phyloP scores from a whole-genome alignment of 192 early-diverging fungal genomes.

The Rhizophagus clarus region DNA sequence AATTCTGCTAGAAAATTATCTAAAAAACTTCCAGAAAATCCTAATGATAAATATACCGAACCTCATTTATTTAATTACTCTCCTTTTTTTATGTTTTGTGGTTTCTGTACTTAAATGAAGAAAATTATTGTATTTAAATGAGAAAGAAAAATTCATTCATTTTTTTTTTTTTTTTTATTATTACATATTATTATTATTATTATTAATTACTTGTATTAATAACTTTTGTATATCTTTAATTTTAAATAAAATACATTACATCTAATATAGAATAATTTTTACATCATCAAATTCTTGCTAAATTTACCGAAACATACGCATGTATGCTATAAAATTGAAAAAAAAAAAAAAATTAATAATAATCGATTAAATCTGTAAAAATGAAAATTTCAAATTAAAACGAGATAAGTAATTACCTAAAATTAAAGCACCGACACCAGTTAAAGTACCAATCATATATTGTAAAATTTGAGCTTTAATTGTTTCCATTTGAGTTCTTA shows the following conservation, averaged over 20 bases:
- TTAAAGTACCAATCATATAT: conserved; percentile 83
- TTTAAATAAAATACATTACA: neutral
- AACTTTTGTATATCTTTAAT: neutral
- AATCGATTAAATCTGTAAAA: neutral
- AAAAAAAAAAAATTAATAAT: neutral
- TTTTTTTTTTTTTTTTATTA: too few species aligned
- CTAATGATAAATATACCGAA: neutral
- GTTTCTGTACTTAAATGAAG: neutral
- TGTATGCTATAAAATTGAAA: conserved; percentile 43
- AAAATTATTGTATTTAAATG: neutral
- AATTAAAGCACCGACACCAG: conserved; percentile 80
- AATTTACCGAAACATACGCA: conserved; percentile 59
- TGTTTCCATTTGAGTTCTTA: conserved; percentile 85
- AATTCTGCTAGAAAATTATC: conserved; percentile 1
- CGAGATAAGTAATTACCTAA: conserved; percentile 47
- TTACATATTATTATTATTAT: too few species aligned
- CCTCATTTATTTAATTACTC: neutral
- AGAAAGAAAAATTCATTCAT: neutral
- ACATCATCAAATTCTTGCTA: neutral
- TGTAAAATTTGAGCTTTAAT: conserved; percentile 83
- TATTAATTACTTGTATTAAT: neutral
- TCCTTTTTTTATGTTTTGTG: conserved; percentile 12
- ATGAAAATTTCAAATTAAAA: neutral
- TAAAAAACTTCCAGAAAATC: neutral
- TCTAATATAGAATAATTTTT: neutral